Base-by-base conservation (phyloP, 495 filamentous ascomycete genomes). In the Penicillium psychrofluorescens region DNA sequence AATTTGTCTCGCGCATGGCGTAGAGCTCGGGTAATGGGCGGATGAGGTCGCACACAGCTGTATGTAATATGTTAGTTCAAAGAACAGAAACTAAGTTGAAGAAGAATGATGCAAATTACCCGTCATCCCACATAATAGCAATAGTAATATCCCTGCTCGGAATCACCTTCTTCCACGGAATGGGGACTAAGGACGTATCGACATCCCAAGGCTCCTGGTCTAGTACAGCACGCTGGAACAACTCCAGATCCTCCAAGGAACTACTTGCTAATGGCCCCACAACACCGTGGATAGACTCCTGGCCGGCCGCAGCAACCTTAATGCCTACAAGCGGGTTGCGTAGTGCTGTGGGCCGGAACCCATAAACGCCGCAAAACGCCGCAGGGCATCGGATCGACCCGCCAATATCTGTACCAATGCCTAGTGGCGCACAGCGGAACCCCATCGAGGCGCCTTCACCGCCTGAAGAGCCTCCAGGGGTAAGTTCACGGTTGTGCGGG, bases 51-150 rank as follows among this genome's bases (percentile, higher is more conserved):
- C 36, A 67, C 67, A 46, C 31, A 45, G n/a, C 60, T 61, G 32
- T 34, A 11, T 22, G 43, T 31, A 40, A 34, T 32, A 9, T 12
- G 11, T n/a, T 8, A 28, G 28, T n/a, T 32, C 10, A 11, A 32
- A 41, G 15, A 2, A 22, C 31, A 10, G 40, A 7, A 6, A 4
- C 11, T 22, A 11, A 15, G 34, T 30, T 13, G 15, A 42, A n/a
- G 81, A 62, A 15, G 0, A 22, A 4, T 22, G 22, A 6, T 22
- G 22, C 6, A 22, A 22, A 3, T 22, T 54, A 67, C 27, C 77
- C 80, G 53, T 91, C 86, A 60, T 83, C 66, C 76, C 78, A 82
- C 40, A 89, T 64, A 14, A 91, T 76, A 2, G 65, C 86, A 22
- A 91, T 59, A 38, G 78, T 84, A 35, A 88, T 63, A 43, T 72